These are phyloP conservation scores for Xanthoparmelia taractica DNA, from an alignment of 495 filamentous ascomycete genomes.

Conservation along the genomic window DNA sequence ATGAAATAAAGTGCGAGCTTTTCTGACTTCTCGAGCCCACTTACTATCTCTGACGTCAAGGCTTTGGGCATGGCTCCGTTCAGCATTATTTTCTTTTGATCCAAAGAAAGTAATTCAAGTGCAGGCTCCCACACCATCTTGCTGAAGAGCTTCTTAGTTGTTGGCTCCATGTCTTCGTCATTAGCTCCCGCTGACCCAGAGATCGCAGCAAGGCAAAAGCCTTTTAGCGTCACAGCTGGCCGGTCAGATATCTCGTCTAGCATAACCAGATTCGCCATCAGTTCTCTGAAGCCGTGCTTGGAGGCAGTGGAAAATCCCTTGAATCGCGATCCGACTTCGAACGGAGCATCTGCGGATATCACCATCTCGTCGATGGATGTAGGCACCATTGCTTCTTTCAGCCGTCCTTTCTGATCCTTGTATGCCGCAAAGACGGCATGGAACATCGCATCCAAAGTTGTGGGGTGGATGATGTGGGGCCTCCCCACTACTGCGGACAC, in stretches of 20 bases:
- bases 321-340: constrained; percentile 9
- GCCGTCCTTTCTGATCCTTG: constrained; percentile 8
- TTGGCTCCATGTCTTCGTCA: constrained; percentile 1
- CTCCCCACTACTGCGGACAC: neutral
- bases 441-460: constrained; percentile 18
- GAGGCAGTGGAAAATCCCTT: constrained; percentile 19
- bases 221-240: constrained; percentile 11
- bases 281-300: constrained; percentile 21
- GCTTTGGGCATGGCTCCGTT: constrained; percentile 1
- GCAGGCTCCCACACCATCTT: constrained; percentile 11
- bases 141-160: constrained; percentile 12
- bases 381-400: constrained; percentile 23
- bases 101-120: constrained; percentile 6
- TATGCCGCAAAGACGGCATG: constrained; percentile 22
- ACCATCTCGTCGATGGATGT: constrained; percentile 21
- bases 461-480: constrained; percentile 20
- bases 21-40: neutral
- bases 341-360: constrained; percentile 20
- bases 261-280: constrained; percentile 18
- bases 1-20: neutral
- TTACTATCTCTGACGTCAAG: neutral
- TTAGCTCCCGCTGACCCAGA: constrained; percentile 5
- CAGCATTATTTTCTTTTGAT: constrained; percentile 7
- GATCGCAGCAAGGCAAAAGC: constrained; percentile 16
- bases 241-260: constrained; percentile 12